Base-by-base conservation (phyloP, 441 rosid species). In the Viola pubescens region DNA sequence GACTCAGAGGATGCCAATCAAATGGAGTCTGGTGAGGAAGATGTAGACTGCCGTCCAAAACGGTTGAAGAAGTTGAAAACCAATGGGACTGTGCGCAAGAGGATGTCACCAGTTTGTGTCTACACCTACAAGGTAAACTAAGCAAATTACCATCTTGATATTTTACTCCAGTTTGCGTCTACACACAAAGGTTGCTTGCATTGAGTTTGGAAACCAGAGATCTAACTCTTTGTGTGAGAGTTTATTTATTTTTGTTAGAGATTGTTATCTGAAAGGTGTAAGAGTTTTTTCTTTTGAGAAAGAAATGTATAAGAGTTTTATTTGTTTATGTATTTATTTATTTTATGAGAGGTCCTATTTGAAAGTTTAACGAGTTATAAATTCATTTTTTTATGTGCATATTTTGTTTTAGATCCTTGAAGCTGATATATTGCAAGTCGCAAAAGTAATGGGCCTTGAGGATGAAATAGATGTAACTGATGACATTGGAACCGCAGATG, bases 371-470 rank as follows among this genome's bases (percentile, higher is more conserved):
- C 19, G 3, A n/a, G 8, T 5, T 56, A 48, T 41, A 53, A 39
- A 73, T 52, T 19, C 13, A 44, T 54, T 60, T 48, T 63, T 9
- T 59, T 69, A 49, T 48, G 41, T 58, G 63, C 37, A 5, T 34
- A 9, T 53, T 64, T 47, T 64, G 62, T 13, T 61, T 49, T 67
- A 87, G 97, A 89, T 87, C 69, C 82, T 79, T 52, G 92, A 87
- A 82, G 83, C 86, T 67, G 95, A 92, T 78, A 77, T 92, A 63
- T 73, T 84, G 55, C 88, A 87, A 79, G 94, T 89, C 70, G 90
- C 91, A n/a, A 74, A 69, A 52, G 90, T 83, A n/a, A 84, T 92
- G 98, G 98, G 97, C 53, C 84, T 85, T 19, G 89, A 85, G 47
- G 83, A 81, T 47, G 82, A 79, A 42, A 77, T 92, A 59, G 86